phyloP scores from a whole-genome alignment of 1,139 yeast species.

The Eremothecium gossypii region DNA sequence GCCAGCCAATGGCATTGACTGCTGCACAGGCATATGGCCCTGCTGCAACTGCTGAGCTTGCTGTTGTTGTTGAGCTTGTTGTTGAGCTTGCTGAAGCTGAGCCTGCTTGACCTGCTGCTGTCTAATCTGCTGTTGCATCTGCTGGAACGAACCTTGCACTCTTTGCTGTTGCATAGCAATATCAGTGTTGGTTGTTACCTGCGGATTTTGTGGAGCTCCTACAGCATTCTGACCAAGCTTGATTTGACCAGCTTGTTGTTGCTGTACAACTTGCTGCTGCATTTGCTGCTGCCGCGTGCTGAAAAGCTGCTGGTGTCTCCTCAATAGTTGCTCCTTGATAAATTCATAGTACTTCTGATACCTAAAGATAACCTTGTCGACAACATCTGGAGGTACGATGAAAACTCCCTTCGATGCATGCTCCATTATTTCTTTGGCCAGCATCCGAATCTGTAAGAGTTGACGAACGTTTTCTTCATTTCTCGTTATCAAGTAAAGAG shows the following conservation, averaged over 20 bases:
- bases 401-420: constrained; percentile 48
- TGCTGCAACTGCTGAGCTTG: background rate
- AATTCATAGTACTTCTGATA: constrained; percentile 66
- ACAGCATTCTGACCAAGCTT: background rate
- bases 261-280: constrained; percentile 20
- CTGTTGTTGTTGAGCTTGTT: constrained; percentile 1
- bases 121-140: constrained; percentile 20
- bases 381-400: constrained; percentile 61
- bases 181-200: constrained; percentile 1
- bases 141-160: constrained; percentile 21
- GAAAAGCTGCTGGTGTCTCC: constrained; percentile 32
- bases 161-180: constrained; percentile 15
- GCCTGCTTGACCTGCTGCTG: constrained; percentile 11
- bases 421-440: constrained; percentile 70
- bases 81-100: constrained; percentile 5
- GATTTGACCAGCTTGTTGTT: constrained; percentile 10
- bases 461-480: constrained; percentile 68
- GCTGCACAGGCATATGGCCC: background rate
- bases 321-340: constrained; percentile 47
- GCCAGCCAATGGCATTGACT: background rate
- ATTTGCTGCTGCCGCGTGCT: constrained; percentile 26
- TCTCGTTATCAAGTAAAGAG: constrained; percentile 64
- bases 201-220: constrained; percentile 9
- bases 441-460: constrained; percentile 66
- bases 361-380: constrained; percentile 62